Evolutionary conservation across 1,139 yeast genomes (phyloP), one percentile per base, ranked within the genome.

Genomic region (Candida neerlandica): DNA sequence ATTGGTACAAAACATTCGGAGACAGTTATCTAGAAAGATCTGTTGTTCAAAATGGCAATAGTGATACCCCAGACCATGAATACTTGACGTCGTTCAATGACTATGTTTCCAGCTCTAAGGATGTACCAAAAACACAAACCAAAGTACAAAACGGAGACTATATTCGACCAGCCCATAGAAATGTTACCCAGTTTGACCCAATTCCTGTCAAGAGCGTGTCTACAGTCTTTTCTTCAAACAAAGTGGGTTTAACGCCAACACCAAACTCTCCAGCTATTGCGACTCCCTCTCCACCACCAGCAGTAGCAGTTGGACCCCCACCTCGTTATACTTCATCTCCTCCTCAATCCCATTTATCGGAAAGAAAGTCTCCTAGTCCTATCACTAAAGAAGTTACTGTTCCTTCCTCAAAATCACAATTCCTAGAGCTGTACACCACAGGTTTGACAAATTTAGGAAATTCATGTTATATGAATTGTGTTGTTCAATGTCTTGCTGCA

Each of bases 401-500:
- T 5, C 40, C 47, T 5, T 41, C 48, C 5, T 42, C 41, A 26
- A 51, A 51, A 19, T 41, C 53, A 10, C 41, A 59, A 30, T 66
- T 70, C 48, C 60, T 72, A 11, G 69, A 69, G 42, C 69, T 66
- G 46, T 72, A 70, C 52, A 58, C 73, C 3, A 76, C 81, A 0
- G 96, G 97, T 0, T 72, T 94, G 33, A 78, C 78, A 45, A 94
- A 94, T 62, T 75, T 89, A 55, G 97, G 98, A 0, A 94, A 91
- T 61, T 88, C 97, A 0, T 94, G 99, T 66, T 94, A 94, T 65
- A 86, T 94, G 85, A 94, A 94, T 66, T 89, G 97, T 60, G 80
- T 94, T 50, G 68, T 94, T 15, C 99, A 94, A 66, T 92, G 98
- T 63, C 70, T 94, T 34, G 79, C 69, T 5, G 80, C 71, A 10